Evolutionary conservation across 192 early-diverging fungal genomes (phyloP).

Genomic region (Cetraspora pellucida): DNA sequence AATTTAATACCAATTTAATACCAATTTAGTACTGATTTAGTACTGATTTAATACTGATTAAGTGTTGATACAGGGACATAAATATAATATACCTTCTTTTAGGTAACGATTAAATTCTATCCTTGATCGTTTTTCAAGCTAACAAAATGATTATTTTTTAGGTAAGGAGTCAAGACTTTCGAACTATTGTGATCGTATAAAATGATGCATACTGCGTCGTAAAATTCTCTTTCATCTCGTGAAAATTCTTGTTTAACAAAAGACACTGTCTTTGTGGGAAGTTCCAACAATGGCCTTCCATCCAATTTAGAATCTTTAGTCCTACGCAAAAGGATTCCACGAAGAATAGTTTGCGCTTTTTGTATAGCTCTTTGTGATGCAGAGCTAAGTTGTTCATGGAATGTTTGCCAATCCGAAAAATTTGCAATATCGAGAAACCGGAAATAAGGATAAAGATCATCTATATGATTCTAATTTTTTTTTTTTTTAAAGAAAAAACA

Average conservation of each 20-base stretch:
- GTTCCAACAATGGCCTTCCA: constrained; percentile 62
- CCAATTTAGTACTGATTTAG: too few species aligned
- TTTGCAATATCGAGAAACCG: constrained; percentile 67
- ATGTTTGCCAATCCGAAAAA: constrained; percentile 52
- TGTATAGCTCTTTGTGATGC: constrained; percentile 46
- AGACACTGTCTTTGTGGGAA: constrained; percentile 58
- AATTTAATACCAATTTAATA: too few species aligned
- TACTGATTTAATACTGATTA: too few species aligned
- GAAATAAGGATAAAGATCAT: constrained; percentile 72
- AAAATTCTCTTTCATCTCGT: constrained; percentile 59
- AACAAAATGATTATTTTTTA: not conserved
- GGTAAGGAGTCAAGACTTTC: not conserved
- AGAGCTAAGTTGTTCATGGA: constrained; percentile 41
- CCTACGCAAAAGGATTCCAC: constrained; percentile 65
- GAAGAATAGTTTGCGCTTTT: constrained; percentile 62
- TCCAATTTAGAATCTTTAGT: constrained; percentile 67
- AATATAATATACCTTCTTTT: constrained; percentile 33
- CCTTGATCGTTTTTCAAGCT: constrained; percentile 40
- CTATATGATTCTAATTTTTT: constrained; percentile 46
- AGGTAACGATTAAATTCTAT: constrained; percentile 52
- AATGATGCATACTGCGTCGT: constrained; percentile 38
- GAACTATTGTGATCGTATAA: not conserved
- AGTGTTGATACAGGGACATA: too few species aligned
- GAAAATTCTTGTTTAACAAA: constrained; percentile 52
- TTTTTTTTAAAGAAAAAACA: constrained; percentile 10